Evolutionary conservation across 208 protist genomes (phyloP).

Genomic region (Trypanosoma theileri): DNA sequence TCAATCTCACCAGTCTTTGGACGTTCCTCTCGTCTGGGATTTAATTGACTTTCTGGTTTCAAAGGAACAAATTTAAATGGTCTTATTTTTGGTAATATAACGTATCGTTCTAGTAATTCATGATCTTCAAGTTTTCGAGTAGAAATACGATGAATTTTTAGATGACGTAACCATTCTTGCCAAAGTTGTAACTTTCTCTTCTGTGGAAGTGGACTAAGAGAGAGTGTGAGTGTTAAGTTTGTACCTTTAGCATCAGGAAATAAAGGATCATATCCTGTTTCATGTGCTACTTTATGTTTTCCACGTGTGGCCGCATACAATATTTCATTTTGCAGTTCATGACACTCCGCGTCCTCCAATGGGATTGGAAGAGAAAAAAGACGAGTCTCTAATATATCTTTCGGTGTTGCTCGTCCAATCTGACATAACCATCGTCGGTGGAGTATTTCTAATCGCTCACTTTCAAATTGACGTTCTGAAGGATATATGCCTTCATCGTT

Average conservation of each 20-base stretch:
- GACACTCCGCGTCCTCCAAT: constrained; percentile 41
- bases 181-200: constrained; percentile 60
- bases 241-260: background rate
- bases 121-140: constrained; percentile 51
- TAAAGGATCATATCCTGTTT: constrained; percentile 30
- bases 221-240: constrained; percentile 33
- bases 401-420: constrained; percentile 25
- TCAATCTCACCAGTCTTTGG: constrained; percentile 71
- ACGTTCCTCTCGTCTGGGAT: constrained; percentile 65
- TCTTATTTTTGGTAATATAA: constrained; percentile 66
- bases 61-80: constrained; percentile 38
- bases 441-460: constrained; percentile 44
- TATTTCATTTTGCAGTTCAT: constrained; percentile 33
- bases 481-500: constrained; percentile 3
- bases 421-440: constrained; percentile 64
- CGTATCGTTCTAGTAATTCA: constrained; percentile 53
- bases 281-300: constrained; percentile 20
- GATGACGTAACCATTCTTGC: constrained; percentile 56
- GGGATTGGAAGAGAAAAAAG: constrained; percentile 60
- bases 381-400: constrained; percentile 44
- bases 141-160: constrained; percentile 37
- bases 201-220: constrained; percentile 55
- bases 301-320: constrained; percentile 28
- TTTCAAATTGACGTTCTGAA: constrained; percentile 19
- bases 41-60: constrained; percentile 66